phyloP scores from a whole-genome alignment of 2,329 filamentous ascomycete species.

The Stagonosporopsis vannaccii region DNA sequence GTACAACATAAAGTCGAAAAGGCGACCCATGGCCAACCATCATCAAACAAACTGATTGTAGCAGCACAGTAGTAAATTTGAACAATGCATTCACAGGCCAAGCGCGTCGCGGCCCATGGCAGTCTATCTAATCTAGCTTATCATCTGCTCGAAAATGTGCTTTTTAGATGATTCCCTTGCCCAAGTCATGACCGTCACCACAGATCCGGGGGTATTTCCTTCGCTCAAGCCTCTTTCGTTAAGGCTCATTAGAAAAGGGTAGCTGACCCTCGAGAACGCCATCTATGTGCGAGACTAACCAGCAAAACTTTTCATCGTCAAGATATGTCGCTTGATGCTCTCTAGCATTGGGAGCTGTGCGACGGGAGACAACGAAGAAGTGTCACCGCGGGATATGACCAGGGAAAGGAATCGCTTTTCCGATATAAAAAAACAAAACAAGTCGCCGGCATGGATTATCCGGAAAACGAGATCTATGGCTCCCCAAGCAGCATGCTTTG shows the following conservation, averaged over 20 bases:
- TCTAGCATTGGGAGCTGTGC: slow-evolving; percentile 35
- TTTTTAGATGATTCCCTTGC: slow-evolving; percentile 48
- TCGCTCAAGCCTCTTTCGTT: slow-evolving; percentile 36
- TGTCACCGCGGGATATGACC: slow-evolving; percentile 41
- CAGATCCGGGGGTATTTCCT: slow-evolving; percentile 46
- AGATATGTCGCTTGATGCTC: slow-evolving; percentile 34
- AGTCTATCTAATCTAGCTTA: slow-evolving; percentile 49
- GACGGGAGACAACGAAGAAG: slow-evolving; percentile 42
- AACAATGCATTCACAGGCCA: slow-evolving; percentile 39
- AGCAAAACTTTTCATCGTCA: slow-evolving; percentile 45
- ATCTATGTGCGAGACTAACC: slow-evolving; percentile 48
- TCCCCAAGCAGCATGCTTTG: slow-evolving; percentile 52
- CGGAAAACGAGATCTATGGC: slow-evolving; percentile 51
- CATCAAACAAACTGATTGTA: background rate
- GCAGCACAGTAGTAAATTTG: background rate
- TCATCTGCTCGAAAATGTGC: slow-evolving; percentile 44
- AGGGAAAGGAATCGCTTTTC: slow-evolving; percentile 53
- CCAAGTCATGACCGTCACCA: slow-evolving; percentile 44
- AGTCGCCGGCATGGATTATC: slow-evolving; percentile 47
- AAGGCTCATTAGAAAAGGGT: slow-evolving; percentile 39
- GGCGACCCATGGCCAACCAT: background rate
- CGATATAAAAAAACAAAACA: slow-evolving; percentile 41
- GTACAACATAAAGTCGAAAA: background rate
- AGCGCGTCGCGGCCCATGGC: slow-evolving; percentile 31
- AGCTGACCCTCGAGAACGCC: slow-evolving; percentile 48